These are phyloP conservation scores for Kluyveromyces aestuarii DNA, from an alignment of 805 yeast species.

Conservation along the genomic window DNA sequence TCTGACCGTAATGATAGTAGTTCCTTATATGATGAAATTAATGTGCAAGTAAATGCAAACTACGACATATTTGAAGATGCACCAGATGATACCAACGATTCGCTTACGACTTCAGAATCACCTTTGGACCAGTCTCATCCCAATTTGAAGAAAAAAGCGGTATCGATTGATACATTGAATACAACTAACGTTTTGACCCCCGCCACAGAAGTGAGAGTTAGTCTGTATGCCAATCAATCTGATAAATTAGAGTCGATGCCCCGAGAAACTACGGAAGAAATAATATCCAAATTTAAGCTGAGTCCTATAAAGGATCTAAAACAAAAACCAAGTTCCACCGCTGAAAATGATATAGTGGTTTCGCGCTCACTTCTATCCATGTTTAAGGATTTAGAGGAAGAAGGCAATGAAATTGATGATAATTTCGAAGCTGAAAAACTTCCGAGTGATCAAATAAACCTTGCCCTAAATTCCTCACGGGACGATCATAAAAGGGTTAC, in stretches of 20 bases:
- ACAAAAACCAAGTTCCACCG: slow-evolving; percentile 19
- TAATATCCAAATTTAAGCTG: slow-evolving; percentile 23
- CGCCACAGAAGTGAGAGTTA: slow-evolving; percentile 26
- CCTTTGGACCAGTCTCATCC: slow-evolving; percentile 13
- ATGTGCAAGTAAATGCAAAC: slow-evolving; percentile 5
- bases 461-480: not conserved
- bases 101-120: slow-evolving; percentile 18
- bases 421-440: not conserved
- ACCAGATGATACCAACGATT: slow-evolving; percentile 17
- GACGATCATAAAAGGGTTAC: slow-evolving; percentile 17
- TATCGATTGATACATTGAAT: slow-evolving; percentile 26
- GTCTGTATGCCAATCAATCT: slow-evolving; percentile 19
- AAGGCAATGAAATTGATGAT: not conserved
- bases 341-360: slow-evolving; percentile 7
- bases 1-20: slow-evolving; percentile 1
- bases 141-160: slow-evolving; percentile 23
- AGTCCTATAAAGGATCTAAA: slow-evolving; percentile 18
- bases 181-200: slow-evolving; percentile 23
- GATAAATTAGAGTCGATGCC: slow-evolving; percentile 11
- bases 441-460: not conserved
- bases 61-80: slow-evolving; percentile 27
- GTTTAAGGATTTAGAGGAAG: slow-evolving; percentile 26
- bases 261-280: slow-evolving; percentile 28
- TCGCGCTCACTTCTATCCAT: slow-evolving; percentile 21
- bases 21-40: slow-evolving; percentile 1